A percentile compares a stretch with the other conserved stretches of the same genome.
Evolutionary conservation across 331 rosid genomes (phyloP).

Genomic region (Dryas integrifolia): DNA sequence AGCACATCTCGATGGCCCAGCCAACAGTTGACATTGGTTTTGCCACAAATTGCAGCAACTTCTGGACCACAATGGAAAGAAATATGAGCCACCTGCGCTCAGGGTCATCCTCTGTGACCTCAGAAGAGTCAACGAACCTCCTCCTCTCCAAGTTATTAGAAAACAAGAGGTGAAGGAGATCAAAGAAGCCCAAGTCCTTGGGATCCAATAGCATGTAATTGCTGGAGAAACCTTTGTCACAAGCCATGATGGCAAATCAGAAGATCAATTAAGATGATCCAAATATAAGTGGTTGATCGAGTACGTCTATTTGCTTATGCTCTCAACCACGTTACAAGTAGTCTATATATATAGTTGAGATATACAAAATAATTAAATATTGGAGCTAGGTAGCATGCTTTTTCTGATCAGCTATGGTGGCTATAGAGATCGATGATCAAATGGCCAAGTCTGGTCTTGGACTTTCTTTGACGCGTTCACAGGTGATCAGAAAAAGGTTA

Average conservation of each 20-base stretch:
- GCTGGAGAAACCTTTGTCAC: slow-evolving; percentile 42
- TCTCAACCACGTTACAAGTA: no score
- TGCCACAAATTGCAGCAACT: slow-evolving; percentile 28
- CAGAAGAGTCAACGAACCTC: slow-evolving; percentile 40
- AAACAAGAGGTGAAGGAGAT: slow-evolving; percentile 41
- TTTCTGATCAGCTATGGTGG: no score
- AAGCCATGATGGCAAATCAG: slow-evolving; percentile 11
- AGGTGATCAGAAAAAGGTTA: no score
- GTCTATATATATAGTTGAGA: no score
- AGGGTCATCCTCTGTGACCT: slow-evolving; percentile 30
- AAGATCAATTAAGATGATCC: no score
- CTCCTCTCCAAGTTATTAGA: slow-evolving; percentile 38
- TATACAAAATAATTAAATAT: no score
- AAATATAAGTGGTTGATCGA: no score
- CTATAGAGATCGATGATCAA: no score
- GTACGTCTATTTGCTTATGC: no score
- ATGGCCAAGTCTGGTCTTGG: no score
- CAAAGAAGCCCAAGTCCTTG: slow-evolving; percentile 44
- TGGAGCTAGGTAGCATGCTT: no score
- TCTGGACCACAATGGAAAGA: slow-evolving; percentile 51
- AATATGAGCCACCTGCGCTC: slow-evolving; percentile 52
- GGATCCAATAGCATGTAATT: slow-evolving; percentile 54
- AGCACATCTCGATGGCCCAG: slow-evolving; percentile 28
- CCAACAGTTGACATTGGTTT: slow-evolving; percentile 48
- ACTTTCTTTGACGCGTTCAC: no score